Evolutionary conservation across 2,329 filamentous ascomycete genomes (phyloP).

Genomic region (Gaeumannomyces tritici): DNA sequence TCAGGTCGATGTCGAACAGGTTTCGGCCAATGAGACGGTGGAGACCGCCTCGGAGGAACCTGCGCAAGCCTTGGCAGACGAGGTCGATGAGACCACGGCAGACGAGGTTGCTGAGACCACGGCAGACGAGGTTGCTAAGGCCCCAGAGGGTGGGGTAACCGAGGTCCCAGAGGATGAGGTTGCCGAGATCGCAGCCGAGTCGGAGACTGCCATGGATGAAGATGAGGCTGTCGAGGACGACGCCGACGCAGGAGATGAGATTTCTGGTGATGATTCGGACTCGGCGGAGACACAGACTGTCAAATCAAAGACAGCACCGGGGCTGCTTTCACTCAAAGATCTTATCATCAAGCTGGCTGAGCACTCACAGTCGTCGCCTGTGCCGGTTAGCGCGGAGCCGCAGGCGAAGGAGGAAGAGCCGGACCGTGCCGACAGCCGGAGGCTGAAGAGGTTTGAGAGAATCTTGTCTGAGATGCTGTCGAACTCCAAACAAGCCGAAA

Average conservation of each 20-base stretch:
- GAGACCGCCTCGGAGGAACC: neutral
- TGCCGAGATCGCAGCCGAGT: neutral
- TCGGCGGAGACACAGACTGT: neutral
- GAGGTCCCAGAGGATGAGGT: neutral
- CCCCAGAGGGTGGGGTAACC: neutral
- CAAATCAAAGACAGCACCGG: neutral
- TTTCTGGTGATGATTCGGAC: neutral
- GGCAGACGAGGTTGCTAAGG: neutral
- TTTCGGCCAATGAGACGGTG: neutral
- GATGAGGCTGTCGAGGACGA: neutral
- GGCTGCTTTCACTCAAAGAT: slow-evolving; percentile 28
- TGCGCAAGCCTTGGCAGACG: too few species aligned
- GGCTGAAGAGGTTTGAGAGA: slow-evolving; percentile 38
- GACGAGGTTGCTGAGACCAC: neutral
- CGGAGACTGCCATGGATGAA: neutral
- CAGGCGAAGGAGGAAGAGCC: neutral
- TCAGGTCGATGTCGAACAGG: slow-evolving; percentile 12
- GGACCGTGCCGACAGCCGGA: neutral
- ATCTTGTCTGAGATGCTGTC: slow-evolving; percentile 39
- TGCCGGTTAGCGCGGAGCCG: neutral
- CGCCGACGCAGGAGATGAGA: neutral
- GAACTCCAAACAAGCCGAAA: slow-evolving; percentile 17
- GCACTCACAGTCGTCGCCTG: slow-evolving; percentile 26
- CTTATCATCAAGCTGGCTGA: slow-evolving; percentile 42
- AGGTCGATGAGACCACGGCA: neutral